A percentile compares a stretch with the other conserved stretches of the same genome.
phyloP scores from a whole-genome alignment of 2,329 filamentous ascomycete genomes.

The Sclerotinia borealis region DNA sequence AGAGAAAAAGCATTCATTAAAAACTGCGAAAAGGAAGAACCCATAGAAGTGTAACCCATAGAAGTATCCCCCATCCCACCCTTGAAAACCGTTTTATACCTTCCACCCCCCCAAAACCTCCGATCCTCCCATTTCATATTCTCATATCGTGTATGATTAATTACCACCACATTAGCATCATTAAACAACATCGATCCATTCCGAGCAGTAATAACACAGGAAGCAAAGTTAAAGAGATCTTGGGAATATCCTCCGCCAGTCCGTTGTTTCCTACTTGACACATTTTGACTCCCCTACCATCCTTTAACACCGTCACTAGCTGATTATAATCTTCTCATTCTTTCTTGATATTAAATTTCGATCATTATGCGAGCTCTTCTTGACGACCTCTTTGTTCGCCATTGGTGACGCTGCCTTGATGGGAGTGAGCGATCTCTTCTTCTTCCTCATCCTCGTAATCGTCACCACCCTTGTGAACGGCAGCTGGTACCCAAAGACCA shows the following conservation, averaged over 20 bases:
- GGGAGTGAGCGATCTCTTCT: conserved; percentile 49
- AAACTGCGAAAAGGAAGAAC: neutral
- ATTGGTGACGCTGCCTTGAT: conserved; percentile 48
- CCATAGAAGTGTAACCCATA: too few relatives aligned
- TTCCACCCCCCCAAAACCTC: neutral
- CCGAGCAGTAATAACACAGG: conserved; percentile 2
- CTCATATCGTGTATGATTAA: conserved; percentile 10
- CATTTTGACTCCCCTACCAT: conserved; percentile 12
- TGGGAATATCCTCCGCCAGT: conserved; percentile 27
- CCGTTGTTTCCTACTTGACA: conserved; percentile 8
- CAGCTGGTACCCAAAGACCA: conserved; percentile 72
- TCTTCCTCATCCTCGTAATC: conserved; percentile 61
- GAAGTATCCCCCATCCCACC: neutral
- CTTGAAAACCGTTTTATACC: too few relatives aligned
- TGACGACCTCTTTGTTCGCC: conserved; percentile 52
- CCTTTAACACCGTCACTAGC: neutral
- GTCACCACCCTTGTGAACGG: conserved; percentile 52
- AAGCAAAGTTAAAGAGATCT: conserved; percentile 19
- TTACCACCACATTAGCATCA: conserved; percentile 12
- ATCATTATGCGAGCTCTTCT: conserved; percentile 36
- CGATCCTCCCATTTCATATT: neutral
- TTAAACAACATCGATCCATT: neutral
- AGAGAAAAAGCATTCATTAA: neutral
- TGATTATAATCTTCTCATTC: conserved; percentile 4
- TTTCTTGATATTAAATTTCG: neutral